These are phyloP conservation scores for Microsporum audouinii DNA, from an alignment of 2,329 filamentous ascomycete species.

Conservation along the genomic window DNA sequence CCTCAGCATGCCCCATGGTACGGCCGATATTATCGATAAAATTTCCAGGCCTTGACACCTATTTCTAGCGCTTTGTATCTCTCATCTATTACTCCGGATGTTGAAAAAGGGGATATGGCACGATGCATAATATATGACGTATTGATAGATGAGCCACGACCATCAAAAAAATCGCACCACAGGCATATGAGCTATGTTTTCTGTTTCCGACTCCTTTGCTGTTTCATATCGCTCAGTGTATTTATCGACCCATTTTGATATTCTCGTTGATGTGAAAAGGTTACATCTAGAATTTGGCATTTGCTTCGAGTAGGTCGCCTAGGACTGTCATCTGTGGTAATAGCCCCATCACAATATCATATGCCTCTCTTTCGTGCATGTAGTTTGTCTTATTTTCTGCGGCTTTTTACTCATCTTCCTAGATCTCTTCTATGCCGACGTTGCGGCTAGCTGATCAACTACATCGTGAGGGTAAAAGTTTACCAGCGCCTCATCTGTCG, in stretches of 20 bases:
- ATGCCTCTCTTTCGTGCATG: too few species aligned
- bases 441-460: too few species aligned
- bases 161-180: neutral
- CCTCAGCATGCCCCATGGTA: slow-evolving; percentile 5
- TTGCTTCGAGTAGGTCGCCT: too few species aligned
- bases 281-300: neutral
- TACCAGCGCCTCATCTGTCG: too few species aligned
- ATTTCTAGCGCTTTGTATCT: neutral
- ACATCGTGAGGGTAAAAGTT: too few species aligned
- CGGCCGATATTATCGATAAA: slow-evolving; percentile 3
- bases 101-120: neutral
- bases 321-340: too few species aligned
- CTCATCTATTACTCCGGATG: neutral
- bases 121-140: neutral
- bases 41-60: neutral
- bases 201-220: neutral
- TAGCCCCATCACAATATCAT: too few species aligned
- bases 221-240: neutral
- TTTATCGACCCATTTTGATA: neutral
- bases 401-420: too few species aligned
- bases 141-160: neutral
- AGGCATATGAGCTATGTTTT: neutral
- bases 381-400: too few species aligned
- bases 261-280: neutral
- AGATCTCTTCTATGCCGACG: too few species aligned